Conservation (phyloP, 768 basidiomycete genomes). For the Termitomyces sp. region DNA sequence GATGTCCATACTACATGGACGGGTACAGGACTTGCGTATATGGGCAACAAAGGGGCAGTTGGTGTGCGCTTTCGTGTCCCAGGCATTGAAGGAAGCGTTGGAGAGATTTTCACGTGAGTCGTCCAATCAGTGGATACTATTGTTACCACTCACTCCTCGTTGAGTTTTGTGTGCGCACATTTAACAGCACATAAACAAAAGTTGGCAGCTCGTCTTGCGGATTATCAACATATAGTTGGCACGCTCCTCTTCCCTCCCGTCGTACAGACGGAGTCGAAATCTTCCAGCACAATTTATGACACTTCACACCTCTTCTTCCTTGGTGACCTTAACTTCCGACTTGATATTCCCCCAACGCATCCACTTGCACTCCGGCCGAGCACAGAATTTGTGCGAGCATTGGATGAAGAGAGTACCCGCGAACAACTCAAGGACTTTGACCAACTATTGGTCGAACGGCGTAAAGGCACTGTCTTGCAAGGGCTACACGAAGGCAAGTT, state of each 20-base stretch:
- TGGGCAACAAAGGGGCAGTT: slow-evolving; percentile 97
- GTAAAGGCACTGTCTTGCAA: slow-evolving; percentile 60
- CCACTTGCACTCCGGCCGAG: slow-evolving; percentile 30
- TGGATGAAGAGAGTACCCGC: slow-evolving; percentile 47
- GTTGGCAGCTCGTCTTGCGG: slow-evolving; percentile 59
- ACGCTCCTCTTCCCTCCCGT: slow-evolving; percentile 72
- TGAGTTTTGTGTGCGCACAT: slow-evolving; percentile 80
- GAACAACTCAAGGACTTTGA: slow-evolving; percentile 67
- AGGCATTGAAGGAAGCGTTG: slow-evolving; percentile 46
- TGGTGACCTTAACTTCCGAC: slow-evolving; percentile 91
- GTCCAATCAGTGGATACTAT: neutral
- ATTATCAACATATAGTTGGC: slow-evolving; percentile 79
- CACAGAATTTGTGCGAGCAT: slow-evolving; percentile 33
- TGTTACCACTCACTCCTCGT: slow-evolving; percentile 1
- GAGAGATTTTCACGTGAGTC: slow-evolving; percentile 83
- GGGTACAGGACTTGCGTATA: slow-evolving; percentile 62
- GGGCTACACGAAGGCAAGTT: slow-evolving; percentile 84
- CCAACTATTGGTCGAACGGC: slow-evolving; percentile 60
- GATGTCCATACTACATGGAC: slow-evolving; percentile 76
- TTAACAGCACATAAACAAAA: slow-evolving; percentile 77
- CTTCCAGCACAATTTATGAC: slow-evolving; percentile 63
- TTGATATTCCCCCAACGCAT: slow-evolving; percentile 58
- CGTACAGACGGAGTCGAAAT: slow-evolving; percentile 25
- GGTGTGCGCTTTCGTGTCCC: slow-evolving; percentile 77
- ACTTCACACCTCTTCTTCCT: slow-evolving; percentile 91